phyloP scores from a whole-genome alignment of 371 early-diverging fungal species.

The Quaeritorhiza haematococci region DNA sequence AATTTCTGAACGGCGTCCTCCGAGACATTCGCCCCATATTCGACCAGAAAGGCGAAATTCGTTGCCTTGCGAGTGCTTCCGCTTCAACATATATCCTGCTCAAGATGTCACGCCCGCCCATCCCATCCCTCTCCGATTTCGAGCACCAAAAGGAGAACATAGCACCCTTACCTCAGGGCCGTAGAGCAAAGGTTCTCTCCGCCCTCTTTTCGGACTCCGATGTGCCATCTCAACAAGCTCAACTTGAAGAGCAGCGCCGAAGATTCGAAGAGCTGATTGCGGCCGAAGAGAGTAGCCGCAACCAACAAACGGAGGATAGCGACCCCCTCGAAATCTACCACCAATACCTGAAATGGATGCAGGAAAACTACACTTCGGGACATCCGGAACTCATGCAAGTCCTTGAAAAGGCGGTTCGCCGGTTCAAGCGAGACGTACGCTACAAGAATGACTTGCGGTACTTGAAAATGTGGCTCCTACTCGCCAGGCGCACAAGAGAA shows the following conservation, averaged over 20 bases:
- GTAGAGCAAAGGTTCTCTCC: constrained; percentile 53
- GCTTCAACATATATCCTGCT: no score
- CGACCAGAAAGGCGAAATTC: no score
- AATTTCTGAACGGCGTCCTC: no score
- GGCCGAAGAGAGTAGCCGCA: neutral
- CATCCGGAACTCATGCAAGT: constrained; percentile 50
- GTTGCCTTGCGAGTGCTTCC: no score
- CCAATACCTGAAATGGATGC: constrained; percentile 69
- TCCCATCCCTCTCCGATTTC: constrained; percentile 20
- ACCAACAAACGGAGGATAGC: constrained; percentile 26
- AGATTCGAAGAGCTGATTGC: constrained; percentile 5
- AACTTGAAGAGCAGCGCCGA: neutral
- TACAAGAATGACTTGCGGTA: constrained; percentile 78
- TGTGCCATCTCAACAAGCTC: neutral
- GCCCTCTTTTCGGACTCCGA: constrained; percentile 16
- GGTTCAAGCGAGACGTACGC: constrained; percentile 53
- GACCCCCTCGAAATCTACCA: constrained; percentile 75
- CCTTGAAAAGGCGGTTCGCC: constrained; percentile 55
- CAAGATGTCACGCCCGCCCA: no score
- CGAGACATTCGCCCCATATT: no score
- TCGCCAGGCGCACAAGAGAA: constrained; percentile 45
- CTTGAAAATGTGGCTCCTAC: constrained; percentile 66
- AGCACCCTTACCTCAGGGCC: constrained; percentile 59
- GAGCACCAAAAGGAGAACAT: constrained; percentile 83
- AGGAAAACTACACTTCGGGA: constrained; percentile 64